Percentiles rank a stretch among this genome's conserved stretches.
Conservation (phyloP, 2,329 filamentous ascomycete species). For the Xylariaceae sp. region DNA sequence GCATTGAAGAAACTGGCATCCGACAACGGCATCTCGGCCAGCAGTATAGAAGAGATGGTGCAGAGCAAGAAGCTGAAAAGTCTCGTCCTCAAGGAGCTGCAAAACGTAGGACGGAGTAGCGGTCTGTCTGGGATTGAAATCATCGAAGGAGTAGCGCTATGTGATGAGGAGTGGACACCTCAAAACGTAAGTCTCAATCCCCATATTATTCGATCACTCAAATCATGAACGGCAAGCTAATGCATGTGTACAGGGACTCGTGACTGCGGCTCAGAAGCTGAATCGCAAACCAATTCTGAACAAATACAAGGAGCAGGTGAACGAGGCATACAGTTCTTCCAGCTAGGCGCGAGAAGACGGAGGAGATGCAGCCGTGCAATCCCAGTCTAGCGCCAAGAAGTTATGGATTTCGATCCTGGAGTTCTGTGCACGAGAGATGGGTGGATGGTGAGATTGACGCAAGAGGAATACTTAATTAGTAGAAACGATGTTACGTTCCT, state of each 20-base stretch:
- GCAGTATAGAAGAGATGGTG: conserved; percentile 61
- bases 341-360: conserved; percentile 16
- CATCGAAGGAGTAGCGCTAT: conserved; percentile 66
- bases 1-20: conserved; percentile 51
- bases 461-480: too few species aligned
- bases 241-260: conserved; percentile 46
- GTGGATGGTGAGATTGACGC: too few species aligned
- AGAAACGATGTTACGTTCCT: too few species aligned
- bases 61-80: conserved; percentile 62
- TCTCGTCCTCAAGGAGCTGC: conserved; percentile 61
- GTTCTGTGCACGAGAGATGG: too few species aligned
- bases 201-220: not conserved
- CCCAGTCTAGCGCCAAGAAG: too few species aligned
- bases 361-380: too few species aligned
- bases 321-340: conserved; percentile 51
- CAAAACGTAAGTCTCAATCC: conserved; percentile 57
- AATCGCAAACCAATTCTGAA: conserved; percentile 65
- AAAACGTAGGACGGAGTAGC: conserved; percentile 56
- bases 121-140: conserved; percentile 65
- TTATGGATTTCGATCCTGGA: too few species aligned
- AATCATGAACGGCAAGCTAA: conserved; percentile 23
- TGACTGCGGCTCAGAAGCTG: conserved; percentile 69
- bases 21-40: conserved; percentile 48
- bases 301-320: conserved; percentile 59
- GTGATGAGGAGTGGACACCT: conserved; percentile 72